These are phyloP conservation scores for Cadophora sp. DNA, from an alignment of 2,329 filamentous ascomycete genomes.

Conservation along the genomic window DNA sequence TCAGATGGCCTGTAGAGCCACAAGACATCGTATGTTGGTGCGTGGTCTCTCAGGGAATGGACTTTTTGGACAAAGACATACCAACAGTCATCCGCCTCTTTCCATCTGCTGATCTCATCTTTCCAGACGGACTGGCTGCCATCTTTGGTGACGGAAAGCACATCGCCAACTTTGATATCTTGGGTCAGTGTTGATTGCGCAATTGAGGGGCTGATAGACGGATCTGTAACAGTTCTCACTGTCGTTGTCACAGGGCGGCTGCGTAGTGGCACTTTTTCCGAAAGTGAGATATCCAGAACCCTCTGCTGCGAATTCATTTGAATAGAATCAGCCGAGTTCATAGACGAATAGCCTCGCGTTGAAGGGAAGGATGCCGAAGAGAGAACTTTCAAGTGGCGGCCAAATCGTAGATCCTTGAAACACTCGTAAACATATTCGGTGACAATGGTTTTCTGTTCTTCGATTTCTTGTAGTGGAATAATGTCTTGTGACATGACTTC, in stretches of 20 bases:
- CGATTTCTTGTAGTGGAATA: constrained; percentile 40
- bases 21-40: constrained; percentile 63
- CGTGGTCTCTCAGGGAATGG: constrained; percentile 46
- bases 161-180: constrained; percentile 57
- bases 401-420: constrained; percentile 70
- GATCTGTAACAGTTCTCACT: neutral
- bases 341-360: constrained; percentile 36
- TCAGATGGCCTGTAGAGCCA: constrained; percentile 78
- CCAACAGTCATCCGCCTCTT: constrained; percentile 62
- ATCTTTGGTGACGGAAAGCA: constrained; percentile 54
- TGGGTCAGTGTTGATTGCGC: constrained; percentile 49
- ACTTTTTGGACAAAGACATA: constrained; percentile 72
- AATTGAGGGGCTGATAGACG: constrained; percentile 35
- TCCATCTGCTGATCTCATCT: constrained; percentile 51
- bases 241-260: neutral
- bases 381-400: constrained; percentile 53
- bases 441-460: constrained; percentile 61
- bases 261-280: neutral
- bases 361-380: constrained; percentile 41
- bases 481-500: constrained; percentile 44
- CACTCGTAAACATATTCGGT: constrained; percentile 71
- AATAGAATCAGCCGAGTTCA: constrained; percentile 22
- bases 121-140: constrained; percentile 61
- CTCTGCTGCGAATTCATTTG: neutral
- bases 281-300: neutral